Base-by-base conservation (phyloP, 257 asterid species). In the Sherardia arvensis region DNA sequence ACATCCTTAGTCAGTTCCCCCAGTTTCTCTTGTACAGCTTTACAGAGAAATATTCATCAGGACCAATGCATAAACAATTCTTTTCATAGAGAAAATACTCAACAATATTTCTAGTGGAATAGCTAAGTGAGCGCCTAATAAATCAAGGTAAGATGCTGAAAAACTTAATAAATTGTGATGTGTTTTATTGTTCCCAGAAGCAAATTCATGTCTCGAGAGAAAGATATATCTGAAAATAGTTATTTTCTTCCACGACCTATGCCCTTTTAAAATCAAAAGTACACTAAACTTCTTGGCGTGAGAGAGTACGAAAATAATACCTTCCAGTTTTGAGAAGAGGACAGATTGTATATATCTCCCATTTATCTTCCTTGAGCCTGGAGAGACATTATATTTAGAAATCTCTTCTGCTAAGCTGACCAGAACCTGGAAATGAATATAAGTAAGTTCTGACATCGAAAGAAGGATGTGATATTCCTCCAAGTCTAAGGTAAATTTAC, bases 321-420 rank as follows among this genome's bases (percentile, higher is more conserved):
- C 95, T 83, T 79, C 62, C 32, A 93, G 80, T 51, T 87, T 82
- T 34, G 85, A 68, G 30, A 81, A 81, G 26, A 93, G 92, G 82
- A 78, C 90, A 63, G 94, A 87, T 73, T 93, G 97, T 73, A 90
- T 76, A 65, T 84, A 90, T 71, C 76, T 93, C 48, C 99, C 97
- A 38, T 84, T 84, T 53, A 93, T 85, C 83, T 84, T 90, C 75
- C 94, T 82, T 8, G 97, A 85, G 65, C 94, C 94, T 61, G 66
- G 60, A 18, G 99, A 92, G 74, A 93, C 80, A 40, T 71, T 67
- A 71, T 78, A 75, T 26, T 75, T 81, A 62, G 86, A 79, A 55
- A 93, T 77, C 79, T 93, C 97, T 76, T 75, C 78, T 7, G 95
- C 92, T 82, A 93, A 71, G 73, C 68, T 53, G 62, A 81, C 86